These are phyloP conservation scores for Sophora flavescens DNA, from an alignment of 306 rosid genomes.

Conservation along the genomic window DNA sequence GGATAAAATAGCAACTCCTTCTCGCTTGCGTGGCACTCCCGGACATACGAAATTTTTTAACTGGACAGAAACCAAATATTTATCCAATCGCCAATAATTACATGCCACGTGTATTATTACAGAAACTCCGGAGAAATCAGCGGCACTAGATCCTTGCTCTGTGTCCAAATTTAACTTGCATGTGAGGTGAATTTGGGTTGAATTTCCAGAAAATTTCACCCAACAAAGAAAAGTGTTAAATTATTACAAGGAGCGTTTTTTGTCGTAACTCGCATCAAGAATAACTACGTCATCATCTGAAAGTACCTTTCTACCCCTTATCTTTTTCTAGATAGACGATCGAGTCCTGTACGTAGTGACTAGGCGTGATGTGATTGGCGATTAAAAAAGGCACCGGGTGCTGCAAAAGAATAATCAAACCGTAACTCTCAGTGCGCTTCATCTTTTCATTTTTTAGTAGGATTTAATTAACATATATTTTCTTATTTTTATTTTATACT, in stretches of 20 bases:
- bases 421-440: constrained; percentile 63
- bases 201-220: constrained; percentile 71
- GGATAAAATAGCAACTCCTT: background rate
- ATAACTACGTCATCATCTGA: constrained; percentile 9
- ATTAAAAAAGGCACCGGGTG: constrained; percentile 19
- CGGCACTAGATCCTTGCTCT: constrained; percentile 32
- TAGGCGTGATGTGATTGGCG: constrained; percentile 55
- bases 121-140: background rate
- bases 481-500: too few relatives aligned
- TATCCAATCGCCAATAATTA: background rate
- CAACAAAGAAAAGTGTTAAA: constrained; percentile 39
- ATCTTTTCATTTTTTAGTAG: constrained; percentile 17
- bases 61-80: background rate
- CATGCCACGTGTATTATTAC: background rate
- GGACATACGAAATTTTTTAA: background rate
- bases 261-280: constrained; percentile 40
- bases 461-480: too few relatives aligned
- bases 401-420: constrained; percentile 47
- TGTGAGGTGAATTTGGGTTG: constrained; percentile 71
- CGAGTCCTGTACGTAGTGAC: constrained; percentile 37
- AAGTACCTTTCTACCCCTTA: constrained; percentile 36
- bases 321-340: constrained; percentile 33
- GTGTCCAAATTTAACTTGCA: constrained; percentile 45
- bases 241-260: constrained; percentile 22
- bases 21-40: background rate